Conservation (phyloP, 2,329 filamentous ascomycete genomes). For the Fusarium mundagurra region DNA sequence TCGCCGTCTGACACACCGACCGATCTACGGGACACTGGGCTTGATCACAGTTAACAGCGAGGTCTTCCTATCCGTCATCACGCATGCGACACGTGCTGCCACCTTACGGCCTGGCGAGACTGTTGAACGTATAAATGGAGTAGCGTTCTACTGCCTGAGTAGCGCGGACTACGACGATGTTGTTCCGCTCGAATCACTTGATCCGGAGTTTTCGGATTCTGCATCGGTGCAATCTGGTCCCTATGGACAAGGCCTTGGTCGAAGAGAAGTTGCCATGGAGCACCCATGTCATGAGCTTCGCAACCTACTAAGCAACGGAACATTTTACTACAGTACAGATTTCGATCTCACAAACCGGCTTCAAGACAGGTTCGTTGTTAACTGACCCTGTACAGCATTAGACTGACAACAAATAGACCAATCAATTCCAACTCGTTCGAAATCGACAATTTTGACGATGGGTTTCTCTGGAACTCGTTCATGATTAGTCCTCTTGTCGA, state of each 20-base stretch:
- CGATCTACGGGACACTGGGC: slow-evolving; percentile 86
- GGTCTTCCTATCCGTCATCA: slow-evolving; percentile 92
- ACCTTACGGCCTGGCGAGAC: slow-evolving; percentile 88
- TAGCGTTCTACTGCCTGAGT: slow-evolving; percentile 94
- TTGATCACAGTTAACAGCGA: slow-evolving; percentile 85
- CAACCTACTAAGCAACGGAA: slow-evolving; percentile 91
- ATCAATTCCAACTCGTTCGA: slow-evolving; percentile 83
- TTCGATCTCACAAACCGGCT: slow-evolving; percentile 95
- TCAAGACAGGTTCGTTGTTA: slow-evolving; percentile 75
- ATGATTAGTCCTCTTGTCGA: slow-evolving; percentile 95
- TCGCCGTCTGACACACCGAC: slow-evolving; percentile 75
- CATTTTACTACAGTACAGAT: slow-evolving; percentile 98
- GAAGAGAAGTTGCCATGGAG: slow-evolving; percentile 77
- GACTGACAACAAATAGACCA: slow-evolving; percentile 59
- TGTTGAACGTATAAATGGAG: slow-evolving; percentile 84
- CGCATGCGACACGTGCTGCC: slow-evolving; percentile 79
- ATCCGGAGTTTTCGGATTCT: slow-evolving; percentile 59
- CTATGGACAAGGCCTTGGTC: slow-evolving; percentile 60
- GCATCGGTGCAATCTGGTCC: slow-evolving; percentile 53
- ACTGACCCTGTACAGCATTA: background rate
- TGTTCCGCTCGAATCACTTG: slow-evolving; percentile 63
- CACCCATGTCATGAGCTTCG: slow-evolving; percentile 91
- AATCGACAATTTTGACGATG: slow-evolving; percentile 90
- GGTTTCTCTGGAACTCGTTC: slow-evolving; percentile 97
- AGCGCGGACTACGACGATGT: slow-evolving; percentile 86